A percentile compares a stretch with the other conserved stretches of the same genome.
phyloP scores from a whole-genome alignment of 352 stramenopile species.

The Globisporangium camurandrum region DNA sequence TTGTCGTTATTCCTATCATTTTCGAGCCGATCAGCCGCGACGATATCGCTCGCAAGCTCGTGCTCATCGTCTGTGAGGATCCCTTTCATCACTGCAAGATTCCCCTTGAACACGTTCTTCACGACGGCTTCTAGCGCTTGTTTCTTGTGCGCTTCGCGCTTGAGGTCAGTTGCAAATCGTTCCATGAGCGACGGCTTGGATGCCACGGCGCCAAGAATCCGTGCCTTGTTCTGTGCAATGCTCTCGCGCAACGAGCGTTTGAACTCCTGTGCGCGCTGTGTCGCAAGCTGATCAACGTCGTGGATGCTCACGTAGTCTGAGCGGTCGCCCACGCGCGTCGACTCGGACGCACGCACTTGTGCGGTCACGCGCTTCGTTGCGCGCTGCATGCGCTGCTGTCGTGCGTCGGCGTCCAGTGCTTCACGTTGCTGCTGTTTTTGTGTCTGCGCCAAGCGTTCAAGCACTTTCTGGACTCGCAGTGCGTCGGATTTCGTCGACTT shows the following conservation, averaged over 20 bases:
- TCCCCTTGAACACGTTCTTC: constrained; percentile 64
- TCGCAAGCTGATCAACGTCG: constrained; percentile 27
- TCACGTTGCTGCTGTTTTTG: constrained; percentile 33
- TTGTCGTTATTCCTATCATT: constrained; percentile 12
- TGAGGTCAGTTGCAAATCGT: constrained; percentile 54
- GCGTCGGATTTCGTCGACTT: constrained; percentile 47
- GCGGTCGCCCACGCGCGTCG: constrained; percentile 20
- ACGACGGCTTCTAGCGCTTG: constrained; percentile 60
- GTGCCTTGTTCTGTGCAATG: constrained; percentile 57
- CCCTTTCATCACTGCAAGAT: constrained; percentile 47
- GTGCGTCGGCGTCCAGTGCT: constrained; percentile 15
- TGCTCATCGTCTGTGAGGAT: constrained; percentile 66
- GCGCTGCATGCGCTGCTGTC: constrained; percentile 31
- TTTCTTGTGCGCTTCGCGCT: constrained; percentile 66
- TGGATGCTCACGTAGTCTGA: constrained; percentile 43
- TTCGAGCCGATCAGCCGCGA: constrained; percentile 25
- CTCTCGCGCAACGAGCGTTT: constrained; percentile 51
- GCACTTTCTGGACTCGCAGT: constrained; percentile 41
- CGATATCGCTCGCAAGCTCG: constrained; percentile 42
- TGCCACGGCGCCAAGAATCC: constrained; percentile 36
- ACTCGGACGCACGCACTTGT: constrained; percentile 46
- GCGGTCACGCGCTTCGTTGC: constrained; percentile 41
- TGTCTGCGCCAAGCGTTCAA: constrained; percentile 20
- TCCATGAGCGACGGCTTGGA: constrained; percentile 64
- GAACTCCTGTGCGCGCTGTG: constrained; percentile 52